These are phyloP conservation scores for Vachellia collinsii DNA, from an alignment of 306 rosid species.

Conservation along the genomic window DNA sequence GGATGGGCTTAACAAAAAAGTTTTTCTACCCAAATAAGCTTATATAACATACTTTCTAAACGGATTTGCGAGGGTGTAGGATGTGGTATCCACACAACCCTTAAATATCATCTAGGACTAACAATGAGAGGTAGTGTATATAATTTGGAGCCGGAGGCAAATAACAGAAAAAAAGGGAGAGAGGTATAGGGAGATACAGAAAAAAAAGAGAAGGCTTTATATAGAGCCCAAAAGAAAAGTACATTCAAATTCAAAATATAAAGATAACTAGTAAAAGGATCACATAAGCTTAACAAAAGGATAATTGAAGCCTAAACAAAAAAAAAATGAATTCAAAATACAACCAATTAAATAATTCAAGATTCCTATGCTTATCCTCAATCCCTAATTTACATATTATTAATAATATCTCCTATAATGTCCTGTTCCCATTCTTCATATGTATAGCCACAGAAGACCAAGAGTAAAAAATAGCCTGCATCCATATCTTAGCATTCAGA, in stretches of 20 bases:
- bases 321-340: neutral
- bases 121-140: neutral
- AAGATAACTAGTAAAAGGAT: neutral
- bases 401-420: neutral
- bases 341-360: neutral
- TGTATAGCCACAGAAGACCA: constrained; percentile 14
- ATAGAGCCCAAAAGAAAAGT: neutral
- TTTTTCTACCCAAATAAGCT: neutral
- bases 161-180: neutral
- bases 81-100: neutral
- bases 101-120: neutral
- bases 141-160: neutral
- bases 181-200: neutral
- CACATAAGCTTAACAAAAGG: neutral
- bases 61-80: neutral
- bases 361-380: neutral
- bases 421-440: neutral
- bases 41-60: neutral
- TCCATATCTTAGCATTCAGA: constrained; percentile 14
- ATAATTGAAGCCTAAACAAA: neutral
- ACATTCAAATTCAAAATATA: neutral
- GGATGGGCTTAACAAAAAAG: neutral
- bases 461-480: constrained; percentile 25
- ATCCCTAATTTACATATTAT: neutral
- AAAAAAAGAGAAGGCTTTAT: neutral